Evolutionary conservation across 1,139 yeast species (phyloP), one percentile per base, ranked within the genome.

Genomic region (Pichia sp.): DNA sequence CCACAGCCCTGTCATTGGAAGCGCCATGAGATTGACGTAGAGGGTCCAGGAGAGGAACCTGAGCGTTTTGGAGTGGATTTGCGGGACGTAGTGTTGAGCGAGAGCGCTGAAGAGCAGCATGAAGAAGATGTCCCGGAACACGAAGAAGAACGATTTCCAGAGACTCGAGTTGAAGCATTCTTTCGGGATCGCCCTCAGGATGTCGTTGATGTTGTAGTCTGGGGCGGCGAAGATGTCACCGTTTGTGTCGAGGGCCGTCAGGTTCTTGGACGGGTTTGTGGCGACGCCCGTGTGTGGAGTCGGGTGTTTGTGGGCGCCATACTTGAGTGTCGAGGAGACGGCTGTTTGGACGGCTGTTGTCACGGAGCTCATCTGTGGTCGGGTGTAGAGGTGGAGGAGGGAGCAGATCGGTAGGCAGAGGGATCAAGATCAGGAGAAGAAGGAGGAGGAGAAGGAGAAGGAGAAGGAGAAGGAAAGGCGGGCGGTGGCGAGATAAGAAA

Each of bases 1-100:
- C 96, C 96, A 87, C 59, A 85, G 65, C 36, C 95, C 96, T 56
- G 88, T 87, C 87, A 62, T 84, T 77, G 59, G 86, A 73, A 47
- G 95, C 88, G 53, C 63, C 59, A 42, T 51, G 21, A 55, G 47
- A 55, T 43, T 60, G 47, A 52, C 55, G 57, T 43, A 63, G 41
- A 47, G 37, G 79, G 87, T 88, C 87, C 53, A 82, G 75, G 54
- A 51, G 8, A 71, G 71, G 59, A 79, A 76, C 62, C 91, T 75
- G 12, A 72, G 63, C 13, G 61, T 54, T 49, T 69, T 61, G 55
- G 69, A 70, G 25, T 76, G 75, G 48, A 85, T 70, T 53, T 66
- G 60, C 49, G 82, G 87, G 58, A 85, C 79, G 60, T 71, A 75
- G 42, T 70, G 72, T 66, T 75, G 72, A 55, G 86, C 86, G 51